Evolutionary conservation across 1,139 yeast genomes (phyloP), one percentile per base, ranked within the genome.

Genomic region (Casaregolazyma lundiana): DNA sequence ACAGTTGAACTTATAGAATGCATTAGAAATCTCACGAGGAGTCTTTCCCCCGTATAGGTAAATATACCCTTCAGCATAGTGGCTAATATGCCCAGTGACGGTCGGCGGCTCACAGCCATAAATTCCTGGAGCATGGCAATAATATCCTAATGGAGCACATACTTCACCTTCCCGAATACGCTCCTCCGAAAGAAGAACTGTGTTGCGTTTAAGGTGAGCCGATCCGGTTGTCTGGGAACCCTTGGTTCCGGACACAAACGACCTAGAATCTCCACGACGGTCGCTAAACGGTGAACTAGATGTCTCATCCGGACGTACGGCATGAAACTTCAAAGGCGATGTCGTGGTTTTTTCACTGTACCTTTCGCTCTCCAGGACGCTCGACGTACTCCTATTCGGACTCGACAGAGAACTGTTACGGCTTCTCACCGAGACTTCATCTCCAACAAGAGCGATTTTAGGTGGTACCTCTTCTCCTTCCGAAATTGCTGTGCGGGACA

Each of bases 51-150:
- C 61, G 40, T 51, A 55, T 8, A 55, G 50, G 40, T 47, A 55
- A 26, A 57, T 45, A 42, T 47, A 46, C 38, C 48, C 51, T 9
- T 46, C 34, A 11, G 55, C 48, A 17, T 48, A 44, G 6, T 50
- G 46, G 43, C 57, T 52, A 18, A 45, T 29, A 44, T 57, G 60
- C 7, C 59, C 60, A 4, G 51, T 37, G 16, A 57, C 35, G 19
- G 50, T 51, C n/a, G 61, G 61, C 3, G 61, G 61, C 46, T 55
- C 54, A 6, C 40, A 42, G 35, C 61, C 61, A 48, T 48, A 56
- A 13, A 57, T 53, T 15, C 45, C 48, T 2, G 61, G 61, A 4
- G 49, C 52, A 46, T 57, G 61, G 22, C 53, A 48, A 22, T 52
- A 57, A 15, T 49, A 47, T 13, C 35, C 38, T 16, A 42, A n/a